A percentile compares a stretch with the other conserved stretches of the same genome.
These are phyloP conservation scores for Neurospora sp. DNA, from an alignment of 495 filamentous ascomycete genomes.

Conservation along the genomic window DNA sequence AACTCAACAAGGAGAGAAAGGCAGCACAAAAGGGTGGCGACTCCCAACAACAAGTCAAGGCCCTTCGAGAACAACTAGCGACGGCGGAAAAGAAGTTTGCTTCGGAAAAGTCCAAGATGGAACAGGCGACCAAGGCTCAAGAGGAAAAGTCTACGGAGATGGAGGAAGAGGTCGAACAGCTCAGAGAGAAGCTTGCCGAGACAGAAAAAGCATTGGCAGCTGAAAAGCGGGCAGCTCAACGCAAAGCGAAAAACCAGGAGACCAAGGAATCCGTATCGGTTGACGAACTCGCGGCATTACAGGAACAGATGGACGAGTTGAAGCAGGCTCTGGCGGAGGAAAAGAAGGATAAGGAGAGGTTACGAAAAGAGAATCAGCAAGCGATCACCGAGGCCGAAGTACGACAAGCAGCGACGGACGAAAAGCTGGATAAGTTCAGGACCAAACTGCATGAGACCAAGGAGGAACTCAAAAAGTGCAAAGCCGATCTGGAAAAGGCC, in stretches of 20 bases:
- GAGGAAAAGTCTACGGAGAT: slow-evolving; percentile 19
- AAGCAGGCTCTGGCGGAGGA: slow-evolving; percentile 31
- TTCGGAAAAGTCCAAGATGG: slow-evolving; percentile 27
- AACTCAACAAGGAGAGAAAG: slow-evolving; percentile 41
- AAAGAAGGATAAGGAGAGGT: slow-evolving; percentile 30
- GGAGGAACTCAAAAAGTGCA: slow-evolving; percentile 55
- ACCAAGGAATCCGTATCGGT: slow-evolving; percentile 12
- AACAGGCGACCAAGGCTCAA: slow-evolving; percentile 20
- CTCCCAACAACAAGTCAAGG: slow-evolving; percentile 23
- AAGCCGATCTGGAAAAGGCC: slow-evolving; percentile 33
- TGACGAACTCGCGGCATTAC: slow-evolving; percentile 28
- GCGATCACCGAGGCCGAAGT: slow-evolving; percentile 40
- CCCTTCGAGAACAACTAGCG: slow-evolving; percentile 16
- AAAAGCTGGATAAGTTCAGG: slow-evolving; percentile 55
- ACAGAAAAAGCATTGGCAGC: slow-evolving; percentile 27
- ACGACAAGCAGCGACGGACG: slow-evolving; percentile 50
- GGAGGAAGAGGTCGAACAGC: slow-evolving; percentile 27
- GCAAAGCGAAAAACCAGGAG: slow-evolving; percentile 35
- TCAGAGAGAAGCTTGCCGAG: slow-evolving; percentile 43
- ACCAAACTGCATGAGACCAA: slow-evolving; percentile 57
- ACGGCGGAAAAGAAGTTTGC: slow-evolving; percentile 16
- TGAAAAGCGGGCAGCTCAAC: slow-evolving; percentile 45
- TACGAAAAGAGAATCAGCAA: slow-evolving; percentile 27
- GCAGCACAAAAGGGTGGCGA: slow-evolving; percentile 21
- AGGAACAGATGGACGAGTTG: slow-evolving; percentile 23